A percentile compares a stretch with the other conserved stretches of the same genome.
Evolutionary conservation across 2,329 filamentous ascomycete genomes (phyloP).

Genomic region (Hortaea sp.): DNA sequence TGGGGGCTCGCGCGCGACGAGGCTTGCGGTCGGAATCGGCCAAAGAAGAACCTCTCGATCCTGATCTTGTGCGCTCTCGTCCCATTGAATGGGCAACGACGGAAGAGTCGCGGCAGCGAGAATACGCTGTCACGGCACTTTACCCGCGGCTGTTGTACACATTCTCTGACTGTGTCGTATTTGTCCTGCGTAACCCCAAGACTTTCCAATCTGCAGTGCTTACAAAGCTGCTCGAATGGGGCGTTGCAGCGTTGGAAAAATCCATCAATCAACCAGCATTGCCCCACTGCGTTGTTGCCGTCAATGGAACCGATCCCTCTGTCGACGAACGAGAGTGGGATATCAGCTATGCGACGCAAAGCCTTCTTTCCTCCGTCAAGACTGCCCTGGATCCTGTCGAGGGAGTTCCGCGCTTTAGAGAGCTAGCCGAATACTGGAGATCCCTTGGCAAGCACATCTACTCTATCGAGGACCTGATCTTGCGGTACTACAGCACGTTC

Average conservation of each 20-base stretch:
- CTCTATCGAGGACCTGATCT: conserved; percentile 37
- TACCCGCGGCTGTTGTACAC: conserved; percentile 34
- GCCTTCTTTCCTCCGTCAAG: conserved; percentile 22
- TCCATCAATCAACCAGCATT: conserved; percentile 47
- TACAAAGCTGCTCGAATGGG: conserved; percentile 40
- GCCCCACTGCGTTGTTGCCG: conserved; percentile 44
- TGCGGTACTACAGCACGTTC: conserved; percentile 42
- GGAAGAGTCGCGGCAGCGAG: conserved; percentile 22
- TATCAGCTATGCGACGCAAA: conserved; percentile 24
- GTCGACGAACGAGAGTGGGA: conserved; percentile 27
- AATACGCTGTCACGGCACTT: conserved; percentile 30
- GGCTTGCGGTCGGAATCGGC: conserved; percentile 9
- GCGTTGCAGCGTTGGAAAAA: conserved; percentile 41
- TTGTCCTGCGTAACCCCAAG: conserved; percentile 31
- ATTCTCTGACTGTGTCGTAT: conserved; percentile 35
- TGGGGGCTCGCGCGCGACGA: conserved; percentile 18
- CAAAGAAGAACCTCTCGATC: conserved; percentile 3
- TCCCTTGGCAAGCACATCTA: conserved; percentile 32
- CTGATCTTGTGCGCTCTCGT: conserved; percentile 13
- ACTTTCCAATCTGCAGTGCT: conserved; percentile 27
- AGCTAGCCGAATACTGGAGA: conserved; percentile 35
- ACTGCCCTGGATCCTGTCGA: conserved; percentile 21
- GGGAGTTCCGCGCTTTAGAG: conserved; percentile 24
- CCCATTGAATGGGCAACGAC: conserved; percentile 25
- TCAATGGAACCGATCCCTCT: conserved; percentile 27